A percentile compares a stretch with the other conserved stretches of the same genome.
These are phyloP conservation scores for Spencermartinsiella europaea DNA, from an alignment of 805 yeast species.

Conservation along the genomic window DNA sequence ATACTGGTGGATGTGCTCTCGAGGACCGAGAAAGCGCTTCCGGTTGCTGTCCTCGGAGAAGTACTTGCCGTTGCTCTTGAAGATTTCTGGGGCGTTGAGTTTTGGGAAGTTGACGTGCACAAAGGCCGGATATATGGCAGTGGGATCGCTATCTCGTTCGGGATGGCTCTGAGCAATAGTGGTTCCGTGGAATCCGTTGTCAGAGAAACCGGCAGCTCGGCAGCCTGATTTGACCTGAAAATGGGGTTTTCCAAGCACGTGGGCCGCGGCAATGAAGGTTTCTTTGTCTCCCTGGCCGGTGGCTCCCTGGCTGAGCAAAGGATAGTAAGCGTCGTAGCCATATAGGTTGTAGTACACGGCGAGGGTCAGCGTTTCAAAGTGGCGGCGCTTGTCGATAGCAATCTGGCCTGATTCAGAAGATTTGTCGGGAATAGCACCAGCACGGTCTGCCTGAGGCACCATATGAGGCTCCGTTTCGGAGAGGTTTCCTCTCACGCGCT, in stretches of 20 bases:
- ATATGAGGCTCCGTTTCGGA: conserved; percentile 5
- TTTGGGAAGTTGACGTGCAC: background rate
- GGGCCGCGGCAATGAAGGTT: conserved; percentile 67
- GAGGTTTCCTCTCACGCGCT: conserved; percentile 33
- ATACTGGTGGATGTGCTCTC: conserved; percentile 9
- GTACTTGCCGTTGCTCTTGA: background rate
- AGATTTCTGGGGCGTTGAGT: background rate
- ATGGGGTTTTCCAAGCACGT: conserved; percentile 51
- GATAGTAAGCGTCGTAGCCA: conserved; percentile 57
- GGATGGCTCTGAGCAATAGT: background rate
- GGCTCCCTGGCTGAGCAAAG: conserved; percentile 52
- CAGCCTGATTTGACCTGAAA: conserved; percentile 45
- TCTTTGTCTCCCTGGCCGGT: conserved; percentile 82
- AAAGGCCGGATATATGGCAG: background rate
- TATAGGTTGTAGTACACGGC: conserved; percentile 60
- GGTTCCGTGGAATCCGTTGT: background rate
- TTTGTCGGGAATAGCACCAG: conserved; percentile 62
- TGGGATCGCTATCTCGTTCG: background rate
- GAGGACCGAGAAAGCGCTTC: conserved; percentile 28
- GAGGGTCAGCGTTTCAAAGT: conserved; percentile 50
- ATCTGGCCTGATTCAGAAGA: conserved; percentile 68
- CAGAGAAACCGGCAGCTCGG: conserved; percentile 33
- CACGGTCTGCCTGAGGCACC: conserved; percentile 50
- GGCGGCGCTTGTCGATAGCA: conserved; percentile 51
- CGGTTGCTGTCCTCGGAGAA: background rate